Base-by-base conservation (phyloP, 495 filamentous ascomycete genomes). In the Amphirosellinia nigrospora region DNA sequence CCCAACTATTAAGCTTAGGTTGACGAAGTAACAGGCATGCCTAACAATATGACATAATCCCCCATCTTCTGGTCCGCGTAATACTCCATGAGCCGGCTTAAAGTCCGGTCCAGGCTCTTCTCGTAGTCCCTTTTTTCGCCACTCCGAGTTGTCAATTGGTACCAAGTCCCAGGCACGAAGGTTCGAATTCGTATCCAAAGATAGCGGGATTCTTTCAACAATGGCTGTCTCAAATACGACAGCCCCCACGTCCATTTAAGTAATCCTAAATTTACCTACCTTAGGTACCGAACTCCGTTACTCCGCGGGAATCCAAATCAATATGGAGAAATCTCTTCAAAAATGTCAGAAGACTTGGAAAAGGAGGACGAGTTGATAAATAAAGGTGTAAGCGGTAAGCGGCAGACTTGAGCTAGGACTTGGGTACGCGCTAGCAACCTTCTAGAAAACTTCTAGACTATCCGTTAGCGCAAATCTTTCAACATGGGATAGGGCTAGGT, bases 361-460 rank as follows among this genome's bases (percentile, higher is more conserved):
- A n/a, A n/a, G n/a, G n/a, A n/a, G n/a, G n/a, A n/a, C n/a, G n/a
- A n/a, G n/a, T n/a, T n/a, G n/a, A n/a, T n/a, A n/a, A n/a, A n/a
- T n/a, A 10, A 10, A 41, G 10, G 1, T 1, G 10, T 1, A 41
- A 41, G 34, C 7, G 1, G 8, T 41, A 41, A 41, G 8, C 38
- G n/a, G n/a, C 13, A 41, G 38, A 41, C 38, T 41, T 41, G 7
- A 41, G 38, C 38, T 41, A 41, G 38, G 38, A 41, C 52, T 16
- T n/a, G n/a, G n/a, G n/a, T 55, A 9, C 30, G 16, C 60, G 19
- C 61, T 64, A 64, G 43, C 28, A 10, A 26, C 8, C 43, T 64
- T 64, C 61, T 64, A 48, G 61, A 64, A 64, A 9, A 36, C 16
- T 64, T 64, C 61, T 64, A 64, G 43, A 7, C 32, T 58, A 13